Conservation (phyloP, 2,329 filamentous ascomycete genomes). For the Colletotrichum caudatum region DNA sequence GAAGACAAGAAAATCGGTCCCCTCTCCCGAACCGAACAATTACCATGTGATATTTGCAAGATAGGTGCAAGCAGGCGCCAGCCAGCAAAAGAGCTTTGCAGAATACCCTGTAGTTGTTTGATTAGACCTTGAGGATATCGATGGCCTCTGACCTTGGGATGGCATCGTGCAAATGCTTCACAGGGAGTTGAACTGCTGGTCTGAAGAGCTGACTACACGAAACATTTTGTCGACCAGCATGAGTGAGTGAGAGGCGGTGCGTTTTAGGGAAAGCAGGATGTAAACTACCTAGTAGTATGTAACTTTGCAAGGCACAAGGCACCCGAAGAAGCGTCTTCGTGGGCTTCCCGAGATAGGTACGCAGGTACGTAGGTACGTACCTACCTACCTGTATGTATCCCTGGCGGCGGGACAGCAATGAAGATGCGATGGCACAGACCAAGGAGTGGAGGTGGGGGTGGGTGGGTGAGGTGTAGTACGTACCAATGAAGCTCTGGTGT, state of each 20-base stretch:
- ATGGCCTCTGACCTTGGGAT: slow-evolving; percentile 19
- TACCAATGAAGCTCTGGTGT: slow-evolving; percentile 22
- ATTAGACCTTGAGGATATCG: slow-evolving; percentile 15
- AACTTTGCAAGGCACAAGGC: not conserved
- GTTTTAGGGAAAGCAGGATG: not conserved
- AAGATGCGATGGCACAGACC: slow-evolving; percentile 16
- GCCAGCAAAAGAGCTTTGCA: not conserved
- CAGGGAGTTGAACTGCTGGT: slow-evolving; percentile 2
- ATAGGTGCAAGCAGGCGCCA: not conserved
- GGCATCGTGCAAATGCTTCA: slow-evolving; percentile 3
- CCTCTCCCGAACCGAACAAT: not conserved
- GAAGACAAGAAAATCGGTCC: not conserved
- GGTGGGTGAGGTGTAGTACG: slow-evolving; percentile 18
- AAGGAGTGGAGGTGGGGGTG: slow-evolving; percentile 17
- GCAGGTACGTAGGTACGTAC: no score
- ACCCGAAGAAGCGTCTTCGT: not conserved
- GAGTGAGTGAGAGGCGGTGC: not conserved
- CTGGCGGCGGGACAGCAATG: not conserved
- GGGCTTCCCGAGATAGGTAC: not conserved
- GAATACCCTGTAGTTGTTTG: not conserved
- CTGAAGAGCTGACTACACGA: not conserved
- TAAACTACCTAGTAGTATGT: no score
- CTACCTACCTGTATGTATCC: slow-evolving; percentile 20
- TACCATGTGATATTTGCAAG: slow-evolving; percentile 35
- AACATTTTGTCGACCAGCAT: not conserved